A percentile compares a stretch with the other conserved stretches of the same genome.
phyloP scores from a whole-genome alignment of 164 flowering plant species.

The Tinospora cordifolia region DNA sequence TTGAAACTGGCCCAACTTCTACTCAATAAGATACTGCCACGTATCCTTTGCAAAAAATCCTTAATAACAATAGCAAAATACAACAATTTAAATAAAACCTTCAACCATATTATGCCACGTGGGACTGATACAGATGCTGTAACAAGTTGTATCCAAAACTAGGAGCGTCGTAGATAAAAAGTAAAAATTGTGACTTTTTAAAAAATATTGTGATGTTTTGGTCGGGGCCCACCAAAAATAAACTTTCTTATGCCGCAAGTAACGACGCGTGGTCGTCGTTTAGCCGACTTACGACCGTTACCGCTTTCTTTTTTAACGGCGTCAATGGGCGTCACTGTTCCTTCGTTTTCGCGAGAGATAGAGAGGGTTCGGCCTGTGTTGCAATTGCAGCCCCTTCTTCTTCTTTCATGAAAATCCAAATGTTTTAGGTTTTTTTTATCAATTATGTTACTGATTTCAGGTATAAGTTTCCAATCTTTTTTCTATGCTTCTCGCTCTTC shows the following conservation, averaged over 20 bases:
- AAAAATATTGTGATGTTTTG: neutral
- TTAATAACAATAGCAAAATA: too few species aligned
- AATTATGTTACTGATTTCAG: neutral
- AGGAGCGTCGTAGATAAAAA: too few species aligned
- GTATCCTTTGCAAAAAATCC: too few species aligned
- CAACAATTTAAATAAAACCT: too few species aligned
- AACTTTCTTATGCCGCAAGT: neutral
- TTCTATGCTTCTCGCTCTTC: too few species aligned
- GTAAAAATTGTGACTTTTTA: too few species aligned
- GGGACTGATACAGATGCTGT: too few species aligned
- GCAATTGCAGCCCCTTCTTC: neutral
- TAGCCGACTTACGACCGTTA: neutral
- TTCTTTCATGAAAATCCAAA: neutral
- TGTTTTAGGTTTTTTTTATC: neutral
- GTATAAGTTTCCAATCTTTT: neutral
- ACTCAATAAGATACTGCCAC: too few species aligned
- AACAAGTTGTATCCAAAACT: too few species aligned
- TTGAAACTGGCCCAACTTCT: too few species aligned
- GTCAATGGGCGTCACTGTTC: neutral
- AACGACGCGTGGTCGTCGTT: neutral
- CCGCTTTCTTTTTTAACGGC: neutral
- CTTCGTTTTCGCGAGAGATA: conserved; percentile 1
- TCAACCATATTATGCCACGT: too few species aligned
- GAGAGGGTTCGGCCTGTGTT: neutral
- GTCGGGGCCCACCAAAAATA: neutral